Conservation (phyloP, 2,329 filamentous ascomycete genomes). For the Cercospora brassicicola region DNA sequence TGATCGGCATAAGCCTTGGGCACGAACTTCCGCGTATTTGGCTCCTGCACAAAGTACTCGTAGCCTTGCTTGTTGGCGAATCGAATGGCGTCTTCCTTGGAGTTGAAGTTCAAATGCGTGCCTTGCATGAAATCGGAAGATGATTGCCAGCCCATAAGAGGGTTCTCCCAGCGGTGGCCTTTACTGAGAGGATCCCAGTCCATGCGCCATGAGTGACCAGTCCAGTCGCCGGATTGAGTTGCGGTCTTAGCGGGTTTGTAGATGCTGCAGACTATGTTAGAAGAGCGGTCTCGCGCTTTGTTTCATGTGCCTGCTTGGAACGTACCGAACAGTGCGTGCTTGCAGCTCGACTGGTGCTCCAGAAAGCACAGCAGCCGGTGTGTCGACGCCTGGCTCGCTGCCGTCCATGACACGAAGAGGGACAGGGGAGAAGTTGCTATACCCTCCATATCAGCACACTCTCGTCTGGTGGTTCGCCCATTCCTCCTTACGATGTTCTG, state of each 20-base stretch:
- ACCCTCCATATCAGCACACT: conserved; percentile 31
- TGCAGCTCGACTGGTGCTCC: conserved; percentile 93
- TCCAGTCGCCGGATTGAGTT: conserved; percentile 90
- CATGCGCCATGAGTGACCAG: conserved; percentile 86
- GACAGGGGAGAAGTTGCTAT: conserved; percentile 83
- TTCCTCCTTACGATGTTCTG: conserved; percentile 74
- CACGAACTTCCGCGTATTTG: conserved; percentile 78
- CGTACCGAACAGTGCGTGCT: conserved; percentile 87
- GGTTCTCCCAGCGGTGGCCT: conserved; percentile 98
- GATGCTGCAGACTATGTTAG: conserved; percentile 61
- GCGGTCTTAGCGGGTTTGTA: conserved; percentile 90
- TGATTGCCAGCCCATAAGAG: conserved; percentile 97
- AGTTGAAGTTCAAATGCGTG: conserved; percentile 83
- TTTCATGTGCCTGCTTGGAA: background rate
- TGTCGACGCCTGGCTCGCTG: conserved; percentile 72
- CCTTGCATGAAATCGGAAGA: conserved; percentile 94
- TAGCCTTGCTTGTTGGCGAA: conserved; percentile 99
- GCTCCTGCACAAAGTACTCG: conserved; percentile 98
- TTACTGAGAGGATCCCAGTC: conserved; percentile 94
- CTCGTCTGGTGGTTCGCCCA: background rate
- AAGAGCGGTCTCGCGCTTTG: background rate
- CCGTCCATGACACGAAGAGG: conserved; percentile 88
- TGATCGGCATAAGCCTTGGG: conserved; percentile 98
- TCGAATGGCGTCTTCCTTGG: conserved; percentile 88
- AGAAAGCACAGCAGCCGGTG: conserved; percentile 83